These are phyloP conservation scores for Hypoxylon sp. DNA, from an alignment of 2,329 filamentous ascomycete species.

Conservation along the genomic window DNA sequence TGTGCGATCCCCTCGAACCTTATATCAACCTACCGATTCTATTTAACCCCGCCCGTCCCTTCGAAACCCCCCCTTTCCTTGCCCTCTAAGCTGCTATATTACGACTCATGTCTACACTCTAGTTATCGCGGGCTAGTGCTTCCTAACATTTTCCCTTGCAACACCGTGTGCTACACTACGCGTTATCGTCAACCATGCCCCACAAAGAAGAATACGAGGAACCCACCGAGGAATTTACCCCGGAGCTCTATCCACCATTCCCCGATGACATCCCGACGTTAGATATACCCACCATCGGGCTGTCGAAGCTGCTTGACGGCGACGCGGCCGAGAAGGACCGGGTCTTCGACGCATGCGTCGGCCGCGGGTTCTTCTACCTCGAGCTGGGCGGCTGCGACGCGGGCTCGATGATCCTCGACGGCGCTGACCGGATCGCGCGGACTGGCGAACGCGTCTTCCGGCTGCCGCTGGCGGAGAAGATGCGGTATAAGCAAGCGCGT, in stretches of 20 bases:
- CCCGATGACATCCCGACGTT: conserved; percentile 46
- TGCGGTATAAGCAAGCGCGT: conserved; percentile 38
- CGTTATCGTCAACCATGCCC: conserved; percentile 37
- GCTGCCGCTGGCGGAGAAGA: conserved; percentile 48
- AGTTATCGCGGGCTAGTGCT: neutral
- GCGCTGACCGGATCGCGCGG: conserved; percentile 42
- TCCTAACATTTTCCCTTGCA: neutral
- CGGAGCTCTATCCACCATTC: conserved; percentile 46
- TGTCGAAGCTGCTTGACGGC: conserved; percentile 43
- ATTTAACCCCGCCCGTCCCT: neutral
- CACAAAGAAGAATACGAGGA: conserved; percentile 44
- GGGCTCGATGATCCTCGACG: conserved; percentile 39
- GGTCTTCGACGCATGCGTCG: conserved; percentile 46
- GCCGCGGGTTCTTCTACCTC: conserved; percentile 52
- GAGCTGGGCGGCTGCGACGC: conserved; percentile 41
- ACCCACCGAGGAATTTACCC: conserved; percentile 46
- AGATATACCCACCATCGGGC: conserved; percentile 47
- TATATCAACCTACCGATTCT: neutral
- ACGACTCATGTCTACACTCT: neutral
- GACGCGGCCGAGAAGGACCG: conserved; percentile 42
- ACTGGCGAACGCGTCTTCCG: conserved; percentile 46
- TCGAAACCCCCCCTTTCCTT: neutral
- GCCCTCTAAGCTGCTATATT: neutral
- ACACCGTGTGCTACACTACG: neutral
- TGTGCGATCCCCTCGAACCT: neutral